Conservation (phyloP, 441 rosid species). For the Erodium chrysanthum region DNA sequence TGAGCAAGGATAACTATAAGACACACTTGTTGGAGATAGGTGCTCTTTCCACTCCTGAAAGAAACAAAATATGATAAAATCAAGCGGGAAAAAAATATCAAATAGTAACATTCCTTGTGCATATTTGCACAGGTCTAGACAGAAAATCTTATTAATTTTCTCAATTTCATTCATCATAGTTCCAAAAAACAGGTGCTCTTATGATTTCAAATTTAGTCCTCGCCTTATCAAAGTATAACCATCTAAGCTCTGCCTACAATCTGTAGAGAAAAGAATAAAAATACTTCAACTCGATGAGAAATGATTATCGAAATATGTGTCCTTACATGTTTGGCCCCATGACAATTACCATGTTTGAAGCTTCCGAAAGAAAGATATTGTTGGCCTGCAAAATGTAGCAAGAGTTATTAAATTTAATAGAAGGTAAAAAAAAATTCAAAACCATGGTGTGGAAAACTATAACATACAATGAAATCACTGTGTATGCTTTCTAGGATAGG, state of each 20-base stretch:
- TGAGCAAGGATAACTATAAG: conserved; percentile 90
- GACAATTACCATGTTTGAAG: conserved; percentile 83
- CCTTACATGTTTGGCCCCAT: conserved; percentile 96
- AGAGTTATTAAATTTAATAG: conserved; percentile 10
- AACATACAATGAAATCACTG: conserved; percentile 66
- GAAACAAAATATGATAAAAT: conserved; percentile 10
- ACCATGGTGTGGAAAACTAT: conserved; percentile 4
- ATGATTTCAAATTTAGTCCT: too few relatives aligned
- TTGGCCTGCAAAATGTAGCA: conserved; percentile 58
- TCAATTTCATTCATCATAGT: too few relatives aligned
- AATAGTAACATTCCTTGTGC: background rate
- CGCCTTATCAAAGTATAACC: too few relatives aligned
- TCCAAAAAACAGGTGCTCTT: too few relatives aligned
- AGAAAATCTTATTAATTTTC: too few relatives aligned
- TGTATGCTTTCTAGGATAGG: conserved; percentile 90
- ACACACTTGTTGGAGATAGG: conserved; percentile 95
- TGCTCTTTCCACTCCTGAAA: conserved; percentile 97
- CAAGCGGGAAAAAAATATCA: background rate
- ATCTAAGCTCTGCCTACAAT: too few relatives aligned
- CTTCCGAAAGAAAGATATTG: conserved; percentile 84
- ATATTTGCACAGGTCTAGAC: background rate
- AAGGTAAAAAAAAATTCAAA: conserved; percentile 4
- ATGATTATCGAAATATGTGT: conserved; percentile 11
- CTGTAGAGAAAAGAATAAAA: too few relatives aligned
- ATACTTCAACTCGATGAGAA: too few relatives aligned